Evolutionary conservation across 495 filamentous ascomycete species (phyloP), one percentile per base, ranked within the genome.

Genomic region (Neurospora terricola): DNA sequence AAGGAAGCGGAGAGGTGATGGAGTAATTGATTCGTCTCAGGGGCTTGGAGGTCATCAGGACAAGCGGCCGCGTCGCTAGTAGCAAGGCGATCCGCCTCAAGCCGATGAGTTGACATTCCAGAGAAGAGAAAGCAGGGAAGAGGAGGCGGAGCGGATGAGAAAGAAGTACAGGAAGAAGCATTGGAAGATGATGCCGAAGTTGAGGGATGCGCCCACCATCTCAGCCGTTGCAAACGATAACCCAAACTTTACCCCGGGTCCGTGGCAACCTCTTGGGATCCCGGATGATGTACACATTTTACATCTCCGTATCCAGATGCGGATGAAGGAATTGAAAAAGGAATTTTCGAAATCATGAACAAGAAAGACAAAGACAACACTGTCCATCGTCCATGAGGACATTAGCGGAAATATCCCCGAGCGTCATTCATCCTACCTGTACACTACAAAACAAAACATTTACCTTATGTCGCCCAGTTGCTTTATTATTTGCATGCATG

Each of bases 1-100:
- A 4, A 77, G 80, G 74, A 81, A 81, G 75, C 75, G 79, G 43
- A 77, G 79, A 72, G 78, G 77, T 39, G 80, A 81, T 66, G 79
- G 79, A 8, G 73, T 71, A 4, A 62, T 66, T 70, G 68, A 62
- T 62, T 74, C 11, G 73, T 77, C 40, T 34, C 74, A 48, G 42
- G 69, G 54, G 54, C 54, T 16, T 38, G 70, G 72, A 40, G 70
- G 74, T 43, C 78, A 81, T 69, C 75, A 73, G 54, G 79, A 81
- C 70, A 81, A 81, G 73, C 75, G 80, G 70, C 80, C 75, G 72
- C 76, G 80, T 48, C 76, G 78, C 69, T 79, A 76, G 74, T 62
- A 62, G 40, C 69, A 62, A 11, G 39, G 27, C 54, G 54, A 62
- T 34, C 54, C 54, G 54, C 27, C 6, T 62, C 14, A 18, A 62